phyloP scores from a whole-genome alignment of 208 protist genomes.

The Vickermania spadyakhi region DNA sequence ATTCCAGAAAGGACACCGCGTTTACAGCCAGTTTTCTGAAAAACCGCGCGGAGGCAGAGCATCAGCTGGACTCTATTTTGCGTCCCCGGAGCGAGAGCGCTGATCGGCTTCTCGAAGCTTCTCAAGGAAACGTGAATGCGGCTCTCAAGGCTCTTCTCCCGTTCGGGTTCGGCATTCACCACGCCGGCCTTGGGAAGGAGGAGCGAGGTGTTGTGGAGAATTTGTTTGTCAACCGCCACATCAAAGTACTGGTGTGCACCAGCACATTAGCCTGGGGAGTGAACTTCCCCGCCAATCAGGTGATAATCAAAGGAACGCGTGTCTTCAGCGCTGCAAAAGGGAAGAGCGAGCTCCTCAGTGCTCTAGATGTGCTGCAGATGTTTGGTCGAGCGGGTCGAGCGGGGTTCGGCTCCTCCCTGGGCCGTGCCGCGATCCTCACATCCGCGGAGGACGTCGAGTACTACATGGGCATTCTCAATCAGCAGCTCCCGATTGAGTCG shows the following conservation, averaged over 20 bases:
- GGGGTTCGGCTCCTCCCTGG: slow-evolving; percentile 86
- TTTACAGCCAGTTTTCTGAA: slow-evolving; percentile 91
- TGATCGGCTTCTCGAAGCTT: slow-evolving; percentile 16
- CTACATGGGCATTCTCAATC: slow-evolving; percentile 97
- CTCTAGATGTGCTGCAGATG: slow-evolving; percentile 99
- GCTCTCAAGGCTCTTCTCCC: slow-evolving; percentile 79
- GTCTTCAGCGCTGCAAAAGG: slow-evolving; percentile 98
- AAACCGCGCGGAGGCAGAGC: slow-evolving; percentile 85
- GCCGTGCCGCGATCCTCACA: slow-evolving; percentile 96
- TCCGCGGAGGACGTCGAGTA: slow-evolving; percentile 96
- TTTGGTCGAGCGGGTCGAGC: slow-evolving; percentile 98
- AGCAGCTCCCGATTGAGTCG: slow-evolving; percentile 99
- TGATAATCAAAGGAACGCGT: slow-evolving; percentile 99
- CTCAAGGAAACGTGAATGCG: slow-evolving; percentile 2
- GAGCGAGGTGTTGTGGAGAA: slow-evolving; percentile 97
- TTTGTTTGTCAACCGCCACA: slow-evolving; percentile 94
- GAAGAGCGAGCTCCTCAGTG: slow-evolving; percentile 91
- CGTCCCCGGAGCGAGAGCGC: slow-evolving; percentile 58
- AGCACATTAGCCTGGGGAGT: slow-evolving; percentile 99
- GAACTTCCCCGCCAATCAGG: slow-evolving; percentile 99
- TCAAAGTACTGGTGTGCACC: slow-evolving; percentile 98
- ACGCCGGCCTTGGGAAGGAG: slow-evolving; percentile 96
- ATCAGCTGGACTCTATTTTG: slow-evolving; percentile 87
- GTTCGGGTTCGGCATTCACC: slow-evolving; percentile 98
- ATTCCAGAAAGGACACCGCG: slow-evolving; percentile 98